These are phyloP conservation scores for Neonectria punicea DNA, from an alignment of 2,329 filamentous ascomycete species.

Conservation along the genomic window DNA sequence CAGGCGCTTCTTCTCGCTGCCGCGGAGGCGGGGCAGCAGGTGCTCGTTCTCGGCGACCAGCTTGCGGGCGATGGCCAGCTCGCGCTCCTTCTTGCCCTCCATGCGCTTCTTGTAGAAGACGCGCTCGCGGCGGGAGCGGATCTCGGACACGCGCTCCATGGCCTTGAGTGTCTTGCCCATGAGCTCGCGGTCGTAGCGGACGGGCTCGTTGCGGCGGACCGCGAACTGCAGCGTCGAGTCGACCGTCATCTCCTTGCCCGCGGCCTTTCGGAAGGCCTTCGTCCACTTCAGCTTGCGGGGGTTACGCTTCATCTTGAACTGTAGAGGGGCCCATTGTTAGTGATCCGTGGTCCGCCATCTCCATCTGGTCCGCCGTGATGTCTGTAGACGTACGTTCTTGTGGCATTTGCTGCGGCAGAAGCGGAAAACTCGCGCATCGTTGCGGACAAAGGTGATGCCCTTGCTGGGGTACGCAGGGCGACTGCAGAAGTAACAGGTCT, in stretches of 20 bases:
- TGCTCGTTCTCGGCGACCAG: conserved; percentile 93
- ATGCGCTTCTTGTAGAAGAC: conserved; percentile 95
- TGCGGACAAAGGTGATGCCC: conserved; percentile 64
- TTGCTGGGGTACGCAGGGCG: conserved; percentile 65
- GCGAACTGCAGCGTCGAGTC: conserved; percentile 94
- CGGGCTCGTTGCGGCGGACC: conserved; percentile 90
- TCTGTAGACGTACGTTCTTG: conserved; percentile 60
- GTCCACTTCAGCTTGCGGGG: conserved; percentile 98
- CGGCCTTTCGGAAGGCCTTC: conserved; percentile 84
- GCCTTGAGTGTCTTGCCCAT: conserved; percentile 88
- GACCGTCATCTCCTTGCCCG: conserved; percentile 90
- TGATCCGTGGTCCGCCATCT: not conserved
- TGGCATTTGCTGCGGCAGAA: conserved; percentile 72
- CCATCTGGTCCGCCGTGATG: not conserved
- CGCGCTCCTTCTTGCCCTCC: conserved; percentile 86
- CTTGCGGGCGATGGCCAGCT: conserved; percentile 83
- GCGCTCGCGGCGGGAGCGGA: conserved; percentile 83
- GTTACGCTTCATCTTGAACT: conserved; percentile 99
- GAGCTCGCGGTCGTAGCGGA: conserved; percentile 95
- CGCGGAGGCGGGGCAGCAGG: conserved; percentile 79
- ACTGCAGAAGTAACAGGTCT: conserved; percentile 59
- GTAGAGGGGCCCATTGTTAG: conserved; percentile 22
- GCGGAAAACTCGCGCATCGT: conserved; percentile 64
- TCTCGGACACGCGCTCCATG: conserved; percentile 91
- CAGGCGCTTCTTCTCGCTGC: conserved; percentile 69